Base-by-base conservation (phyloP, 495 filamentous ascomycete genomes). In the Parathielavia appendiculata region DNA sequence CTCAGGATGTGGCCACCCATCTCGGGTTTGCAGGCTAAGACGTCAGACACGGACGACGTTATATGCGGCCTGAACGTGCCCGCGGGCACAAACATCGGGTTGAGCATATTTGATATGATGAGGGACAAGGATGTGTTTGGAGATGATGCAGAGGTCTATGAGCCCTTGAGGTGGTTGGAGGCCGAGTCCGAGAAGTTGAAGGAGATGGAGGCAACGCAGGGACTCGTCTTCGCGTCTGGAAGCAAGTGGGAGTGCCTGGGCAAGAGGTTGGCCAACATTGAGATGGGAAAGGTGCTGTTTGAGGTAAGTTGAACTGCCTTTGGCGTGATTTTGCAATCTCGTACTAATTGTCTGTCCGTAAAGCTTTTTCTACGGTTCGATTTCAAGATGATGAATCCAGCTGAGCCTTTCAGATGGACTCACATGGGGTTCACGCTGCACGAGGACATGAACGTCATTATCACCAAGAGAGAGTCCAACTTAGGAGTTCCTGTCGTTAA, bases 161-260 rank as follows among this genome's bases (percentile, higher is more conserved):
- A 48, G 26, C 46, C 46, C 13, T 17, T 34, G 46, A 32, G 46
- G 46, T 48, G 46, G 46, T 16, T 48, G 14, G 46, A 48, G 13
- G 23, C 46, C 9, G 14, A 11, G 1, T 14, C 26, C 13, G 46
- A 48, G 46, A 16, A 34, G 20, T 26, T 48, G 3, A 34, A 32
- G 46, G 26, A 34, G 8, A 48, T 48, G 46, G 46, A 48, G 26
- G 46, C 26, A 6, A 48, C 46, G 7, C 46, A 48, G 14, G 46
- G 46, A 1, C 14, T 48, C 14, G 23, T 4, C 7, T 48, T 48
- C 5, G 46, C 46, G 13, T 2, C 22, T 3, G 46, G 46, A 14
- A 34, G 23, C 1, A 48, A 26, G 46, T 48, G 46, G 46, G 46
- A 48, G 46, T 48, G 46, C n/a, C 14, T 48, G 23, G 46, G 46